These are phyloP conservation scores for Circinella umbellata DNA, from an alignment of 371 early-diverging fungal genomes.

Conservation along the genomic window DNA sequence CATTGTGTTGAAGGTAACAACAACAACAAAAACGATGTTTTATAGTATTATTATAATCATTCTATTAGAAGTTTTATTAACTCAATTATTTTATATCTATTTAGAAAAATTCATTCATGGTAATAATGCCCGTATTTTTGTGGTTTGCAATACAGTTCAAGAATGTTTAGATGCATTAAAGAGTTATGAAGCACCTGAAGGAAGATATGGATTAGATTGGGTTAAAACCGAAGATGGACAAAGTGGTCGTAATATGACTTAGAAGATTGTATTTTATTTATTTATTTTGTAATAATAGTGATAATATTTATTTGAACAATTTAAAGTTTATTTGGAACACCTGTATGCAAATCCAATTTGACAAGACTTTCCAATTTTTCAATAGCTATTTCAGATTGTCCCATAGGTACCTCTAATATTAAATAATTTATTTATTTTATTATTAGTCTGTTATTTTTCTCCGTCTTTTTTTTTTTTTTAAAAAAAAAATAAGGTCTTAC, in stretches of 20 bases:
- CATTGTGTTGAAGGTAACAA: constrained; percentile 55
- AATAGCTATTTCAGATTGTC: constrained; percentile 64
- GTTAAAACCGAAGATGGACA: constrained; percentile 21
- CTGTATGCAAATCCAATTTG: constrained; percentile 38
- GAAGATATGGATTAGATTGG: constrained; percentile 66
- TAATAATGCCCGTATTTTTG: constrained; percentile 54
- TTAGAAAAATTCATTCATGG: constrained; percentile 63
- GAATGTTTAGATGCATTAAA: constrained; percentile 65
- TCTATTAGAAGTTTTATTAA: no score
- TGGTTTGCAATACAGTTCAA: constrained; percentile 61
- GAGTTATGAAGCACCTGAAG: constrained; percentile 56
- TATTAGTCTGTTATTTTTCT: background rate
- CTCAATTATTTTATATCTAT: background rate
- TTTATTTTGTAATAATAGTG: no score
- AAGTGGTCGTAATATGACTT: constrained; percentile 20
- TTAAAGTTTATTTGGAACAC: constrained; percentile 16
- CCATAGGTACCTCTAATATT: constrained; percentile 58
- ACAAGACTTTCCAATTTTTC: constrained; percentile 49
- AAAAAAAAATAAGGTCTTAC: constrained; percentile 28
- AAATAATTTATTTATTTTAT: background rate
- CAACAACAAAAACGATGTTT: no score
- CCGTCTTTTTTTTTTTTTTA: background rate
- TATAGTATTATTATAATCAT: no score
- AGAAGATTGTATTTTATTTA: constrained; percentile 5
- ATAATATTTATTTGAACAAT: background rate